Base-by-base conservation (phyloP, 148 eudicot species). In the Silene conica region DNA sequence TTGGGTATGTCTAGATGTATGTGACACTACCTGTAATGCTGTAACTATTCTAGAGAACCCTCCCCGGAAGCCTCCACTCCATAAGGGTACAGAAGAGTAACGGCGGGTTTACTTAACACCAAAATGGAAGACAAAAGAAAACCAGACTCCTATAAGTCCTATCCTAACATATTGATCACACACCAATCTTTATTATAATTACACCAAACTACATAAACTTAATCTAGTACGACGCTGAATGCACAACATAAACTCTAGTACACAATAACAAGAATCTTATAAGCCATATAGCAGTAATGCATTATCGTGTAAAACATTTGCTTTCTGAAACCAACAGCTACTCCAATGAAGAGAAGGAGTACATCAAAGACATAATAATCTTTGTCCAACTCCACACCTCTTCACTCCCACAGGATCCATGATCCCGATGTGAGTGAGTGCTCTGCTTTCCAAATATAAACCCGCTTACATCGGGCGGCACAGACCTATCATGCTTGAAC, bases 51-150 rank as follows among this genome's bases (percentile, higher is more conserved):
- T 43, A 41, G 25, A 45, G 15, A 18, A 34, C 4, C 20, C 46
- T 45, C 6, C 5, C 15, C 23, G 52, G 21, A 66, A 66, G 23
- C 50, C 1, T 46, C 50, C 50, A 34, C 19, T 4, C 58, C 58
- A 69, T 20, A 69, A 69, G 10, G 45, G 55, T 52, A 25, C 28
- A 67, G 45, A 43, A 64, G 68, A 64, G 45, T 38, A n/a, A 28
- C 4, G 45, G 21, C 26, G 16, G 50, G 73, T 20, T 20, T 11
- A 79, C 16, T 20, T 20, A 16, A 79, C 10, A 55, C 25, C 5
- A 25, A 23, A 3, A 63, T 7, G 21, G 20, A 67, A 66, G 50
- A 16, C 16, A 7, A 31, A 31, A 59, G 20, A 64, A 46, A 23
- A 73, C 19, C 31, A 26, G 28, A 63, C 25, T 22, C 41, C 8